phyloP scores from a whole-genome alignment of 2,329 filamentous ascomycete species.

The Fusarium heterosporum region DNA sequence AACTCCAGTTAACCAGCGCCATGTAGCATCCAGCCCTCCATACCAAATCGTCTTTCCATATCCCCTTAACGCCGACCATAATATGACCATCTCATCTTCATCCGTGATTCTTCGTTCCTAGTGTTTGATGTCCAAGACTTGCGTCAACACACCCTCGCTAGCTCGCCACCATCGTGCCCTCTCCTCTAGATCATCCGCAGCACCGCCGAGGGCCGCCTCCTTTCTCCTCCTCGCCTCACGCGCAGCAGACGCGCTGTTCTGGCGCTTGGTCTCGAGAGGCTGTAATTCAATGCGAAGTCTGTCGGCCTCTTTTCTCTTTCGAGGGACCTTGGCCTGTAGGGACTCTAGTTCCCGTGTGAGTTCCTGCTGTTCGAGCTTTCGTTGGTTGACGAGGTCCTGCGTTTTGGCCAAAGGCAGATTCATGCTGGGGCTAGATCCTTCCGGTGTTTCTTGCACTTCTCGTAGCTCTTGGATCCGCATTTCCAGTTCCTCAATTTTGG shows the following conservation, averaged over 20 bases:
- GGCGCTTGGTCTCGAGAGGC: slow-evolving; percentile 74
- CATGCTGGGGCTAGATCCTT: slow-evolving; percentile 57
- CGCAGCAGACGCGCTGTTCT: slow-evolving; percentile 74
- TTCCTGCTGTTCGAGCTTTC: slow-evolving; percentile 64
- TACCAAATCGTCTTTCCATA: slow-evolving; percentile 3
- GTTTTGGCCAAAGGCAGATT: slow-evolving; percentile 70
- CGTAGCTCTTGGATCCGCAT: slow-evolving; percentile 60
- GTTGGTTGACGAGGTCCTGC: slow-evolving; percentile 62
- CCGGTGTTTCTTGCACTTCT: slow-evolving; percentile 51
- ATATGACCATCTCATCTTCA: background rate
- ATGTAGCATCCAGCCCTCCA: slow-evolving; percentile 29
- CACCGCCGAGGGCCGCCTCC: slow-evolving; percentile 73
- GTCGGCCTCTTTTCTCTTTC: slow-evolving; percentile 75
- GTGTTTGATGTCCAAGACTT: slow-evolving; percentile 69
- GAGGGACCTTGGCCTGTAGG: slow-evolving; percentile 70
- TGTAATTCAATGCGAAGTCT: slow-evolving; percentile 74
- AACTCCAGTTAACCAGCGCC: background rate
- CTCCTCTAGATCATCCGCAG: slow-evolving; percentile 80
- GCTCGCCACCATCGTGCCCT: slow-evolving; percentile 80
- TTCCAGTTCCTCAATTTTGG: slow-evolving; percentile 62
- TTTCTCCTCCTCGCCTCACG: slow-evolving; percentile 76
- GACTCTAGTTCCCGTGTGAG: slow-evolving; percentile 73
- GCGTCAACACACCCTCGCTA: slow-evolving; percentile 71
- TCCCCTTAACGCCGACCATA: slow-evolving; percentile 28
- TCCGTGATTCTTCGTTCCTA: slow-evolving; percentile 33